Evolutionary conservation across 495 filamentous ascomycete genomes (phyloP).

Genomic region (Penicillium dipodomyicola): DNA sequence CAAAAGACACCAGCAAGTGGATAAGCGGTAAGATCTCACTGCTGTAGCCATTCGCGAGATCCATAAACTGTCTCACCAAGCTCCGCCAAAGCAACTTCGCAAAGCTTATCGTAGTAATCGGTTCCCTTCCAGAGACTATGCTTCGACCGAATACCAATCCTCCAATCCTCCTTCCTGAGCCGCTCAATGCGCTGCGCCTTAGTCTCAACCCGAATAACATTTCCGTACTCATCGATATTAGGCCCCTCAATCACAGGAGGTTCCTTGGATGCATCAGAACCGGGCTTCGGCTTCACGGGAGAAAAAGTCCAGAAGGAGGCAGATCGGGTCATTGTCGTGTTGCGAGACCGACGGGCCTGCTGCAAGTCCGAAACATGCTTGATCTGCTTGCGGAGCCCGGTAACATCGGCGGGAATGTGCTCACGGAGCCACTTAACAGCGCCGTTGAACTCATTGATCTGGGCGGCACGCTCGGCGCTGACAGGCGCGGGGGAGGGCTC

Average conservation of each 20-base stretch:
- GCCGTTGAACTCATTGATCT: conserved; percentile 25
- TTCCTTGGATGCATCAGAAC: background rate
- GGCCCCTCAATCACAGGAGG: conserved; percentile 1
- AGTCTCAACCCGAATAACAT: conserved; percentile 27
- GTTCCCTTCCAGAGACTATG: conserved; percentile 39
- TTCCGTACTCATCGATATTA: conserved; percentile 21
- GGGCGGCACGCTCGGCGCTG: conserved; percentile 7
- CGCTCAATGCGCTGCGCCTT: conserved; percentile 37
- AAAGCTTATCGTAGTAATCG: conserved; percentile 37
- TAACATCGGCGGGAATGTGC: conserved; percentile 28
- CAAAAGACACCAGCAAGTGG: background rate
- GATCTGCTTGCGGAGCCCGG: conserved; percentile 23
- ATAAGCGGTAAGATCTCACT: background rate
- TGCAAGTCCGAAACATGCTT: conserved; percentile 28
- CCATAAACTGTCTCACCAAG: conserved; percentile 14
- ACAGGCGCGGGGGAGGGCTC: background rate
- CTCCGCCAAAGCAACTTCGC: conserved; percentile 34
- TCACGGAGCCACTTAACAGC: conserved; percentile 26
- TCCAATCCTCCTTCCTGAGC: conserved; percentile 35
- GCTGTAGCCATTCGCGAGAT: background rate
- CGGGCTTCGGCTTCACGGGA: conserved; percentile 19
- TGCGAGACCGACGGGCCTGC: conserved; percentile 23
- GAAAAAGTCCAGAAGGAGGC: conserved; percentile 45
- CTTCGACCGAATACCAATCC: conserved; percentile 32
- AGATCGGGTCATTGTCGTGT: conserved; percentile 20